phyloP scores from a whole-genome alignment of 2,329 filamentous ascomycete genomes.

The Alternaria burnsii region DNA sequence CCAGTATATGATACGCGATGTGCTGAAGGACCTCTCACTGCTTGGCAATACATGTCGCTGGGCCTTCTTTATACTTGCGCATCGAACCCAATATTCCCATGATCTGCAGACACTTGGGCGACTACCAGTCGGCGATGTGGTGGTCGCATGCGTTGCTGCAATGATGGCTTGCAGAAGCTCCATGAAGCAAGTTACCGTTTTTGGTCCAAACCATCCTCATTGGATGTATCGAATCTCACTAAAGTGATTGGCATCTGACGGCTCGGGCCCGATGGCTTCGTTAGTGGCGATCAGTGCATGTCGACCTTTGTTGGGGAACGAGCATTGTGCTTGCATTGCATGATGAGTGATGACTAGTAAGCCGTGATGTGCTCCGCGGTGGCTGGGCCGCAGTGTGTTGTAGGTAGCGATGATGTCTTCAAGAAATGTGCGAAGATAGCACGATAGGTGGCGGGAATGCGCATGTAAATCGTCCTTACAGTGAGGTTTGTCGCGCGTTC shows the following conservation, averaged over 20 bases:
- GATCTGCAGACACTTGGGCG: neutral
- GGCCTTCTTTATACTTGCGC: neutral
- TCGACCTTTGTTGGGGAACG: neutral
- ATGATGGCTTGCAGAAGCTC: slow-evolving; percentile 9
- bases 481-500: neutral
- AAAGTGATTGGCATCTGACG: slow-evolving; percentile 8
- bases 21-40: too few relatives aligned
- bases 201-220: neutral
- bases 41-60: neutral
- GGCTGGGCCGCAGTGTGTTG: neutral
- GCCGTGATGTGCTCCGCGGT: neutral
- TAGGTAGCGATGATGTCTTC: neutral
- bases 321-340: slow-evolving; percentile 1
- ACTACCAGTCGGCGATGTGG: neutral
- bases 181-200: neutral
- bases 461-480: too few relatives aligned
- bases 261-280: neutral
- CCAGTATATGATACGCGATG: neutral
- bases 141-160: neutral
- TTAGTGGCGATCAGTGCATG: slow-evolving; percentile 9
- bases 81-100: neutral
- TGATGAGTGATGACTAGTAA: slow-evolving; percentile 2
- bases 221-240: neutral
- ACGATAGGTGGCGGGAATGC: neutral
- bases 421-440: neutral